phyloP scores from a whole-genome alignment of 306 rosid genomes.

The Myrica gale region DNA sequence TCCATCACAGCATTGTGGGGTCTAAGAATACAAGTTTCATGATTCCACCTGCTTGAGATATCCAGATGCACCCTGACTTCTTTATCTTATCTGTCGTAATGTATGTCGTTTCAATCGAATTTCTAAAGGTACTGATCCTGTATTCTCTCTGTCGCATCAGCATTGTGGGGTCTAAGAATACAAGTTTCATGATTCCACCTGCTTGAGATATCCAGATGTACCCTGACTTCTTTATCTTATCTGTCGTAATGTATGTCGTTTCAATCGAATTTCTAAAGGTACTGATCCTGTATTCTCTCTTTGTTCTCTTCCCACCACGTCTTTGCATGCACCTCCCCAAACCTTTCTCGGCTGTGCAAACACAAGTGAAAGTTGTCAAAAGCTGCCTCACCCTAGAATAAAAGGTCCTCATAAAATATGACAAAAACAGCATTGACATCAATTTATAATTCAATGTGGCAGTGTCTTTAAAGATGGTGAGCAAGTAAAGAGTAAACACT shows the following conservation, averaged over 20 bases:
- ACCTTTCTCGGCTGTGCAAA: slow-evolving; percentile 70
- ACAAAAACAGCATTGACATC: not conserved
- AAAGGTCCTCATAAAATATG: slow-evolving; percentile 4
- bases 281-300: slow-evolving; percentile 81
- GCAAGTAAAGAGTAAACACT: too few species aligned
- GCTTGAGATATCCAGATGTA: slow-evolving; percentile 19
- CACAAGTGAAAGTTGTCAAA: slow-evolving; percentile 9
- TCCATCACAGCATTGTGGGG: not conserved
- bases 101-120: slow-evolving; percentile 13
- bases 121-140: slow-evolving; percentile 73
- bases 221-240: slow-evolving; percentile 19
- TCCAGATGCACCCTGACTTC: slow-evolving; percentile 23
- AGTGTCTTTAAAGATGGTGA: too few species aligned
- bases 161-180: slow-evolving; percentile 17
- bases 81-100: slow-evolving; percentile 21
- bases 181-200: slow-evolving; percentile 34
- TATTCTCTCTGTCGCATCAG: too few species aligned
- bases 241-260: slow-evolving; percentile 18
- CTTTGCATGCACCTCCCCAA: slow-evolving; percentile 73
- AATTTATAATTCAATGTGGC: not conserved
- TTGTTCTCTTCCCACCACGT: slow-evolving; percentile 91
- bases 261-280: slow-evolving; percentile 48
- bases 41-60: slow-evolving; percentile 27
- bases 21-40: slow-evolving; percentile 30
- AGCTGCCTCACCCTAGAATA: not conserved